Base-by-base conservation (phyloP, 23 red algal species). In the Gracilaria domingensis region DNA sequence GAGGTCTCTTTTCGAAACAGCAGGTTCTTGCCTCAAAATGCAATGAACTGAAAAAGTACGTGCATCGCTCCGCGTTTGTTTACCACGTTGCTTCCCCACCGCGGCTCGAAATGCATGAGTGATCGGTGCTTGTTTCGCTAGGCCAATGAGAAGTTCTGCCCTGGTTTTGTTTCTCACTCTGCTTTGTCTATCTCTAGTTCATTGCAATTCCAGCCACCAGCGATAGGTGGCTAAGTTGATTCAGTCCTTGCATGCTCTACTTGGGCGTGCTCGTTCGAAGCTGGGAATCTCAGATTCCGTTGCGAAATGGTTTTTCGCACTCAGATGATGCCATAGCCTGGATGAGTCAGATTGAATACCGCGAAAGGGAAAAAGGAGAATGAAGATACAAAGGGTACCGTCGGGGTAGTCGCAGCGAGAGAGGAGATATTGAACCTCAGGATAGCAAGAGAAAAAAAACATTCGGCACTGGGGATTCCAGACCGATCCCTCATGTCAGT, bases 101-200 rank as follows among this genome's bases (percentile, higher is more conserved):
- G 75, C 51, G 50, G 51, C 67, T 1, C 80, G 67, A 66, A 97
- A 97, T 34, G 66, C 65, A 12, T 44, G 29, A n/a, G 28, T 89
- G 67, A 38, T 77, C 64, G 4, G 66, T 17, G 56, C 73, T 76
- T 94, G 75, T 38, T 80, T 74, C 0, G 82, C 96, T 13, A 98
- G 54, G 75, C 87, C 57, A 30, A 95, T 78, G 48, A 98, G 85
- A 57, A 98, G 92, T 78, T 98, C 96, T 16, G 96, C 96, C 55
- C 93, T 51, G 49, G 55, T 84, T 71, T 91, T 98, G 84, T 98
- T 87, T 18, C 86, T 80, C 21, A 95, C 83, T 20, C 96, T n/a
- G n/a, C 96, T 3, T 95, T 79, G 45, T 98, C 91, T 23, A 91
- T 94, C 79, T 95, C 60, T 26, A 98, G 49, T 90, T 94, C 91